Base-by-base conservation (phyloP, 2,329 filamentous ascomycete genomes). In the Madurella mycetomatis region DNA sequence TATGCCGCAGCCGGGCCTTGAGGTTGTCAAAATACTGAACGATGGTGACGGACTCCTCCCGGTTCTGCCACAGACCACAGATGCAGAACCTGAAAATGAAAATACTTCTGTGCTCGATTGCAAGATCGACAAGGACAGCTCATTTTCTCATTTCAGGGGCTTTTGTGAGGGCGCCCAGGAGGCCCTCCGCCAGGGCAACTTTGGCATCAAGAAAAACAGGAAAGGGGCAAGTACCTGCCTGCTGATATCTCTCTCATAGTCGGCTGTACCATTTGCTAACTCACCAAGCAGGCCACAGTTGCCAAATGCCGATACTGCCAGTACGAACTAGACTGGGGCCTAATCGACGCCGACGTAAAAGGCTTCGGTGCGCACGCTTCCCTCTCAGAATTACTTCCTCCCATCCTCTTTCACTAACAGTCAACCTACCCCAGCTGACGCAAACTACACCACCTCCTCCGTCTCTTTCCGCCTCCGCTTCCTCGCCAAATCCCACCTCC, bases 111-210 rank as follows among this genome's bases (percentile, higher is more conserved):
- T 67, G 46, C 57, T 65, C 11, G 73, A 76, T 44, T 76, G 73
- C 59, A 71, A 61, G 5, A 78, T 82, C 37, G 72, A 67, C 2
- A 64, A 68, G 0, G 60, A 67, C 9, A 80, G 78, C 59, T 81
- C 79, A 0, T 82, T 81, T 57, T 75, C 78, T 47, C 67, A 75
- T 9, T 68, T 77, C 39, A 81, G 79, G 51, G 79, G 79, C 1
- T 81, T 83, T 60, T 83, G 80, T 42, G 73, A 76, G 17, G 80
- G 80, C 1, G 80, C 80, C 7, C 75, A 74, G 45, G 77, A 79
- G 15, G 73, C 77, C 1, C 65, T 76, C 30, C 69, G 70, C 37
- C 37, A 18, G 41, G 80, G 80, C 1, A 74, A 73, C 2, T 65
- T 73, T 3, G 79, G 79, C 7, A 72, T 82, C 45, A 78, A 74